Evolutionary conservation across 495 filamentous ascomycete genomes (phyloP).

Genomic region (Xylaria curta): DNA sequence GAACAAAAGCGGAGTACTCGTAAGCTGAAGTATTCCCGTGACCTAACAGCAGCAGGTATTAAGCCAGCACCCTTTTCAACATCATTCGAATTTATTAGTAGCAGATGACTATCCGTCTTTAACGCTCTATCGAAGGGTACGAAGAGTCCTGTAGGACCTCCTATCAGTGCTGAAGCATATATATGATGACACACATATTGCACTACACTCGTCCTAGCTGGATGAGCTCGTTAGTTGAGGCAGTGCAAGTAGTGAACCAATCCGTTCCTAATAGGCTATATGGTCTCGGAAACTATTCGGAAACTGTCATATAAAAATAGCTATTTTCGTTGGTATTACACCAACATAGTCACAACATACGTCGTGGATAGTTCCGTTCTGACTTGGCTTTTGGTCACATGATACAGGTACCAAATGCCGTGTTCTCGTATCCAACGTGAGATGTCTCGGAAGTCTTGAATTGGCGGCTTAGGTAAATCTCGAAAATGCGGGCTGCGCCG

Average conservation of each 20-base stretch:
- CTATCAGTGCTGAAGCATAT: not conserved
- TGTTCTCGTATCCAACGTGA: conserved; percentile 8
- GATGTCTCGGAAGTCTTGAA: not conserved
- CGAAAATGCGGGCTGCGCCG: not conserved
- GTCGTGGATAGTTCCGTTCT: not conserved
- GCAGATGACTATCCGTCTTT: not conserved
- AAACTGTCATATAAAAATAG: not conserved
- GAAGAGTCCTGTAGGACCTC: not conserved
- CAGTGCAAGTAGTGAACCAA: not conserved
- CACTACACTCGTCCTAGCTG: conserved; percentile 16
- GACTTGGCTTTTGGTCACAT: not conserved
- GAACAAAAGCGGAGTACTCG: not conserved
- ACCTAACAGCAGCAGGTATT: not conserved
- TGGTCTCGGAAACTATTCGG: not conserved
- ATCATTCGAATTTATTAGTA: not conserved
- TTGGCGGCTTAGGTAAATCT: not conserved
- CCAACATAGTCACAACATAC: not conserved
- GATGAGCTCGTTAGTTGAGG: not conserved
- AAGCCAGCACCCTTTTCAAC: not conserved
- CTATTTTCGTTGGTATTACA: not conserved
- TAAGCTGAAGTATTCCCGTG: conserved; percentile 13
- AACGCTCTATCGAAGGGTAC: not conserved
- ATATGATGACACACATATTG: not conserved
- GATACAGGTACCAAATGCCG: not conserved
- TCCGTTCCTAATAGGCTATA: not conserved